Evolutionary conservation across 441 rosid genomes (phyloP), one percentile per base, ranked within the genome.

Genomic region (Erodium chrysanthum): DNA sequence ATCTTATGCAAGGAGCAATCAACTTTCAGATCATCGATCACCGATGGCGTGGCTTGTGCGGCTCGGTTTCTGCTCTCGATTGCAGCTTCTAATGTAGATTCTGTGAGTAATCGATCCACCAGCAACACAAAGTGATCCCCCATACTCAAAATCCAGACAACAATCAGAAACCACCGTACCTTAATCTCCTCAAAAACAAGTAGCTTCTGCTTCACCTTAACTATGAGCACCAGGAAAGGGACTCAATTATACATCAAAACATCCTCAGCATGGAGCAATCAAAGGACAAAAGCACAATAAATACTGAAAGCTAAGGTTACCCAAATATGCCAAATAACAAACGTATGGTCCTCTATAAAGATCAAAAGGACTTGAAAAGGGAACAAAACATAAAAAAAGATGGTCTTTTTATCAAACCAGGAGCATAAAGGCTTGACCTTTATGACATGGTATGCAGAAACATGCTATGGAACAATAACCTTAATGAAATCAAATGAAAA

Each of bases 111-210:
- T 33, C 97, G 86, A 76, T 90, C 96, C 76, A 92, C 96, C 70
- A 90, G 75, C 75, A 92, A 70, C 67, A 90, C 98, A 68, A 92
- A 92, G 80, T 92, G 98, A 81, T 92, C 97, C 66, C 96, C 97
- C 98, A 92, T 67, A 29, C 1, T 3, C 9, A 5, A 7, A 7
- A 37, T 40, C 9, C 46, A 66, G 71, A 18, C 64, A 70, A 65
- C 29, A 56, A 64, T 22, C 61, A 68, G 50, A 29, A 73, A 58
- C 31, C 9, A 52, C 20, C 5, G 59, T 52, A 42, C 69, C 78
- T 52, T 52, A 58, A 64, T 64, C 67, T 25, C 64, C 48, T 50
- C 68, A 31, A 64, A n/a, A n/a, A n/a, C n/a, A n/a, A n/a, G n/a
- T n/a, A n/a, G n/a, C n/a, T n/a, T n/a, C n/a, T n/a, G n/a, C n/a